A percentile compares a stretch with the other conserved stretches of the same genome.
Evolutionary conservation across 495 filamentous ascomycete species (phyloP).

Genomic region (Opeltia flavorubescens): DNA sequence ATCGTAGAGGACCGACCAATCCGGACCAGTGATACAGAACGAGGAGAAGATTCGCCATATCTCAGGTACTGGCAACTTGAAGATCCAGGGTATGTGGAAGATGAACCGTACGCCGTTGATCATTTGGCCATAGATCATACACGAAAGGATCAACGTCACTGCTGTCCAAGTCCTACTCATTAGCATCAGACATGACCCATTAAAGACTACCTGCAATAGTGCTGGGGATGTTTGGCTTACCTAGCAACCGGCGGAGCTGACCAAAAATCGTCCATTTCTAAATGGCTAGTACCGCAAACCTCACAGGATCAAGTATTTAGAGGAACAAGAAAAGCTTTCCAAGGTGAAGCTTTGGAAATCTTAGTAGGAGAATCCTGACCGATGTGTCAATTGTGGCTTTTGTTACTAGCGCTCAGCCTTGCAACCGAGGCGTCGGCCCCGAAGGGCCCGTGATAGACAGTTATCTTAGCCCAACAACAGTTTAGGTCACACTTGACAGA

Average conservation of each 20-base stretch:
- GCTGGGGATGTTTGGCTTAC: conserved; percentile 22
- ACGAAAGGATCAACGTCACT: conserved; percentile 47
- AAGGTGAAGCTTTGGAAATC: too few species aligned
- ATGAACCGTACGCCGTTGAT: conserved; percentile 37
- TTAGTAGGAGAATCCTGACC: too few species aligned
- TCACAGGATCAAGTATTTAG: neutral
- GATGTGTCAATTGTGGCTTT: too few species aligned
- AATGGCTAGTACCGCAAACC: neutral
- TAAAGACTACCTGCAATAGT: neutral
- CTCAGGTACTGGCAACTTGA: conserved; percentile 47
- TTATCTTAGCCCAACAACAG: too few species aligned
- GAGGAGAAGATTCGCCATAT: conserved; percentile 54
- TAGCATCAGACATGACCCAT: conserved; percentile 25
- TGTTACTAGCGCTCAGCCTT: too few species aligned
- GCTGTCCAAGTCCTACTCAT: conserved; percentile 55
- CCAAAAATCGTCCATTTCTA: conserved; percentile 54
- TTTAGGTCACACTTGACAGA: too few species aligned
- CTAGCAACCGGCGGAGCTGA: conserved; percentile 53
- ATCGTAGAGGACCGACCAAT: conserved; percentile 59
- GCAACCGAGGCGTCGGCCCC: too few species aligned
- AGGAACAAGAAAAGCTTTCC: too few species aligned
- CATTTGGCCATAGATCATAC: conserved; percentile 45
- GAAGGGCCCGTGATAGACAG: too few species aligned
- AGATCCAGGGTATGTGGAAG: conserved; percentile 41
- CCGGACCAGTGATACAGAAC: conserved; percentile 55